Percentiles rank a stretch among this genome's conserved stretches.
phyloP scores from a whole-genome alignment of 345 rosid genomes.

The Gossypium turneri region DNA sequence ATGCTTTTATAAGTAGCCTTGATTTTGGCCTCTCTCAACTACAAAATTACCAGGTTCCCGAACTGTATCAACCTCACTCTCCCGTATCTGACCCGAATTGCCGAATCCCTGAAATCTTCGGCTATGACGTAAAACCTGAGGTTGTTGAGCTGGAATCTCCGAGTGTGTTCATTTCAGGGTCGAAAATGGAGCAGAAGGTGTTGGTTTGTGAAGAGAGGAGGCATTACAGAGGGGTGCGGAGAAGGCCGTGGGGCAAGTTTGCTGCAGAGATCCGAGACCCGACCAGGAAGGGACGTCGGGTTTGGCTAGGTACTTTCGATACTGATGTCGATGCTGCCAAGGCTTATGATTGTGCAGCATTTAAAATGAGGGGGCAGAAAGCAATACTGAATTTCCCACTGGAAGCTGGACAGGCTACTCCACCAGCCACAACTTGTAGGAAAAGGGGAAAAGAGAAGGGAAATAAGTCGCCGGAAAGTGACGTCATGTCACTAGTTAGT shows the following conservation, averaged over 20 bases:
- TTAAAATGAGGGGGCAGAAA: conserved; percentile 75
- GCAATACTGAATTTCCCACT: conserved; percentile 83
- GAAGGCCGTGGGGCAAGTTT: conserved; percentile 93
- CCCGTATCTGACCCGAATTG: conserved; percentile 24
- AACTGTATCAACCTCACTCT: conserved; percentile 34
- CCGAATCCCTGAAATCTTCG: conserved; percentile 8
- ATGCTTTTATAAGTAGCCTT: conserved; percentile 32
- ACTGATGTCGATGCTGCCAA: conserved; percentile 73
- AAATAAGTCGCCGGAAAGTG: conserved; percentile 15
- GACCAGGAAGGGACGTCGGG: conserved; percentile 60
- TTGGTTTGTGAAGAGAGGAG: conserved; percentile 25
- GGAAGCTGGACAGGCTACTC: conserved; percentile 62
- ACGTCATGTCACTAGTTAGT: not conserved
- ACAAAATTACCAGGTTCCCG: conserved; percentile 24
- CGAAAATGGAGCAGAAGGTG: conserved; percentile 11
- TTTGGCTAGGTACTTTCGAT: conserved; percentile 83
- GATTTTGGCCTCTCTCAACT: conserved; percentile 31
- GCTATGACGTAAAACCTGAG: conserved; percentile 27
- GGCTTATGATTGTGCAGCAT: conserved; percentile 87
- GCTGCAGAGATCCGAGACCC: conserved; percentile 98
- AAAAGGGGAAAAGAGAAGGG: conserved; percentile 43
- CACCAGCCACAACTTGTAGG: conserved; percentile 44
- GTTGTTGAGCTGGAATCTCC: conserved; percentile 21
- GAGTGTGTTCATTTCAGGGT: not conserved
- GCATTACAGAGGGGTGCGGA: conserved; percentile 83